Base-by-base conservation (phyloP, 73 alveolate genomes). In the Durusdinium trenchii region DNA sequence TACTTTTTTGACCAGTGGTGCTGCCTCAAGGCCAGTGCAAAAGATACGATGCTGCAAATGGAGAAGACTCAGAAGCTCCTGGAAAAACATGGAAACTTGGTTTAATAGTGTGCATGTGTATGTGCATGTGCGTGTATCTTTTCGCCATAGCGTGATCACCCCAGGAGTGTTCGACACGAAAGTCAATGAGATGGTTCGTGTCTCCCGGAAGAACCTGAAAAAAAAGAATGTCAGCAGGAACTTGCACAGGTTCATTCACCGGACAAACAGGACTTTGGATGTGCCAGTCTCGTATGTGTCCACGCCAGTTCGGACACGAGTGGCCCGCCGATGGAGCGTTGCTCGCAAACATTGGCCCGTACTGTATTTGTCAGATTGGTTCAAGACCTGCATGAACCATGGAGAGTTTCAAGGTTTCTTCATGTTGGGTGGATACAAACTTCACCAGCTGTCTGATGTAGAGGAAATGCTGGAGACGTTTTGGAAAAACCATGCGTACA, bases 341-440 rank as follows among this genome's bases (percentile, higher is more conserved):
- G 71, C 75, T 46, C 75, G 36, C 32, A 50, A 16, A 42, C 93
- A 71, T 83, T 83, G 93, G 93, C 93, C 93, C 40, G 93, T 83
- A 16, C 6, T 83, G 28, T 73, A 83, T n/a, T 26, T 83, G 47
- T 50, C 75, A 0, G 40, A 20, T 43, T 83, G 93, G 93, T n/a
- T 83, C 38, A 48, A 48, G 51, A 35, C 50, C 42, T 36, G 93
- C 40, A 6, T 83, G 35, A 50, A 83, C 2, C 6, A 0, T 1
- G 12, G 14, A 35, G 26, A 50, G 38, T 83, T 83, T 51, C 28
- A 4, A 6, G 93, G 93, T 1, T 83, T 35, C 50, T 83, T 83
- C 51, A 9, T 83, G 14, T 35, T 83, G 0, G 51, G 51, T 50
- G 93, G 93, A 1, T 5, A 16, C n/a, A 83, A 1, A 28, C 40